These are phyloP conservation scores for Penicillium sp. DNA, from an alignment of 2,329 filamentous ascomycete species.

Conservation along the genomic window DNA sequence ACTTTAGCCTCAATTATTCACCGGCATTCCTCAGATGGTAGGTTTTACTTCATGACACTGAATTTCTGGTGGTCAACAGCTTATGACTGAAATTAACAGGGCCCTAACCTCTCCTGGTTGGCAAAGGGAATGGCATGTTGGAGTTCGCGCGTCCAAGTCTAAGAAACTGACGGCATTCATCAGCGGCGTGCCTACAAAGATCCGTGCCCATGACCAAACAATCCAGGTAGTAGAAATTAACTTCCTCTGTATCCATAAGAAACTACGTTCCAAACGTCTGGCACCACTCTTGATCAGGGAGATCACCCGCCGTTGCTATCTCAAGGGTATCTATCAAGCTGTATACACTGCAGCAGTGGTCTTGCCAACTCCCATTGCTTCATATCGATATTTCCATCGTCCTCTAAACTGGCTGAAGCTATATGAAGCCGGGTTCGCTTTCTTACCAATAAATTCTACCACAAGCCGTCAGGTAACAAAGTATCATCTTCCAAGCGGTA, in stretches of 20 bases:
- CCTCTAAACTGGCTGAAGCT: constrained; percentile 94
- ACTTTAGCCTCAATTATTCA: constrained; percentile 97
- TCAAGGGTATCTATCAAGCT: constrained; percentile 83
- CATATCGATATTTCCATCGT: constrained; percentile 92
- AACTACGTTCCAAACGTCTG: constrained; percentile 86
- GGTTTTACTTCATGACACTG: constrained; percentile 4
- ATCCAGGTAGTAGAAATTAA: constrained; percentile 89
- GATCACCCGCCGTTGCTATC: constrained; percentile 86
- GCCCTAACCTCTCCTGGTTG: constrained; percentile 92
- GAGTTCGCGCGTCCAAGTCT: constrained; percentile 78
- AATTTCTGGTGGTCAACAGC: not conserved
- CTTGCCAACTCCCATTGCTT: constrained; percentile 85
- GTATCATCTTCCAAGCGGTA: constrained; percentile 74
- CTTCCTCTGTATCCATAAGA: constrained; percentile 97
- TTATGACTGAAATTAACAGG: constrained; percentile 48
- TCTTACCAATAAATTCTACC: constrained; percentile 76
- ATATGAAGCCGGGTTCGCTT: constrained; percentile 90
- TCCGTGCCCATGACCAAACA: constrained; percentile 72
- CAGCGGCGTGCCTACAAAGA: constrained; percentile 79
- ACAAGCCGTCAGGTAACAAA: constrained; percentile 79
- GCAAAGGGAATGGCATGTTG: constrained; percentile 91
- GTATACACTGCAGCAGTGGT: constrained; percentile 95
- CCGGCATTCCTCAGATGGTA: constrained; percentile 83
- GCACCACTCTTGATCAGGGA: constrained; percentile 96
- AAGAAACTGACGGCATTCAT: constrained; percentile 95